Conservation (phyloP, 2,329 filamentous ascomycete species). For the Trichoderma asperellum region DNA sequence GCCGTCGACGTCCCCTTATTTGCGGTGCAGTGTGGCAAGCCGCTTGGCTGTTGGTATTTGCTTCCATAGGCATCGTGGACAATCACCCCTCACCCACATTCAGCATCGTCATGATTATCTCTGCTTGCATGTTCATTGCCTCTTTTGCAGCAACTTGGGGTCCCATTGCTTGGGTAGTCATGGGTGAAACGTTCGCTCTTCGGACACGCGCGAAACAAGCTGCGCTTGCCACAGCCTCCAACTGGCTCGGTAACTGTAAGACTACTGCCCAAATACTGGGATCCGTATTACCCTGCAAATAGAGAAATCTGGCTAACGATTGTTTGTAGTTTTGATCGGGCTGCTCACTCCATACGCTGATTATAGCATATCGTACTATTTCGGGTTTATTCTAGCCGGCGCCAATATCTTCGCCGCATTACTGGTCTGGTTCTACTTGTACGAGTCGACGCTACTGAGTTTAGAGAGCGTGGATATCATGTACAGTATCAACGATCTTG, state of each 20-base stretch:
- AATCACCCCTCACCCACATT: constrained; percentile 44
- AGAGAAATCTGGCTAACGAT: not conserved
- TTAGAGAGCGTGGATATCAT: constrained; percentile 75
- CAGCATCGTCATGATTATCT: constrained; percentile 71
- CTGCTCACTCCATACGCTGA: constrained; percentile 72
- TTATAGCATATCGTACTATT: constrained; percentile 62
- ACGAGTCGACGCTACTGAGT: constrained; percentile 65
- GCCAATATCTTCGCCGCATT: constrained; percentile 62
- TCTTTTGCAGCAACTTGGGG: constrained; percentile 73
- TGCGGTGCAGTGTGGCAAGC: constrained; percentile 70
- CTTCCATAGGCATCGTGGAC: constrained; percentile 56
- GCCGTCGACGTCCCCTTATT: constrained; percentile 70
- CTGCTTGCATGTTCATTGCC: constrained; percentile 74
- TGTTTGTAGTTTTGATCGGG: constrained; percentile 58
- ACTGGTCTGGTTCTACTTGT: constrained; percentile 71
- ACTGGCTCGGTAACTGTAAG: constrained; percentile 64
- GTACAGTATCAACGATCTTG: constrained; percentile 64
- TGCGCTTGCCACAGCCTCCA: constrained; percentile 57
- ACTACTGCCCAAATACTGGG: not conserved
- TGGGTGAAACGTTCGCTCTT: constrained; percentile 67
- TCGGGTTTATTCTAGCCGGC: constrained; percentile 68
- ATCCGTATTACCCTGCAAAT: not conserved
- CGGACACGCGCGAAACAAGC: constrained; percentile 59
- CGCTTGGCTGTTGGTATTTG: constrained; percentile 67
- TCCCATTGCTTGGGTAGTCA: constrained; percentile 69